These are phyloP conservation scores for Obba rivulosa DNA, from an alignment of 768 basidiomycete genomes.

Conservation along the genomic window DNA sequence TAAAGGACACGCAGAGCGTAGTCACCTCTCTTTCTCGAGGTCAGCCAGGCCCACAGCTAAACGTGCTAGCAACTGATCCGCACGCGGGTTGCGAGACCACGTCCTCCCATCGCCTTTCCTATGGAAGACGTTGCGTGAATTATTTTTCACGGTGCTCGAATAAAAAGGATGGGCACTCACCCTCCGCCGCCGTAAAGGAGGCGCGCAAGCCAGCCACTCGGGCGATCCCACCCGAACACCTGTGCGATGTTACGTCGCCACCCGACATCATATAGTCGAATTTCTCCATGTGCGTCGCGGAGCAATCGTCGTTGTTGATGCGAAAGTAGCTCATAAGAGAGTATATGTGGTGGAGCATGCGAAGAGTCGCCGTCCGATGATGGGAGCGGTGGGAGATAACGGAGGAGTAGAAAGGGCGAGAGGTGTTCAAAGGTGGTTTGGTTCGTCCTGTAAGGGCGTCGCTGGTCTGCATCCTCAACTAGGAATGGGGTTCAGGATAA, in stretches of 20 bases:
- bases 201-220: constrained; percentile 47
- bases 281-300: constrained; percentile 51
- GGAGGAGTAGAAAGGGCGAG: constrained; percentile 69
- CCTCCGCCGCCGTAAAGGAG: constrained; percentile 58
- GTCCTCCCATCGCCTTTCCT: constrained; percentile 59
- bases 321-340: constrained; percentile 62
- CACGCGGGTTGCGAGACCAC: constrained; percentile 64
- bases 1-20: no score
- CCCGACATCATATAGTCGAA: constrained; percentile 70
- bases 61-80: constrained; percentile 60
- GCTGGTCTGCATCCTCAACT: no score
- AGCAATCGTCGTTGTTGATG: constrained; percentile 61
- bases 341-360: constrained; percentile 26
- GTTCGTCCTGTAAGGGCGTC: constrained; percentile 67
- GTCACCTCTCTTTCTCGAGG: constrained; percentile 43
- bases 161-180: constrained; percentile 36
- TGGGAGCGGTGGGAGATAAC: constrained; percentile 62
- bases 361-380: constrained; percentile 20
- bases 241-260: constrained; percentile 67
- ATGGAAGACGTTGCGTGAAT: not conserved
- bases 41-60: constrained; percentile 60
- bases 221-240: constrained; percentile 55
- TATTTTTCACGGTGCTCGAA: not conserved
- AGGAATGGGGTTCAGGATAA: constrained; percentile 15
- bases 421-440: constrained; percentile 82